Conservation (phyloP, 2,329 filamentous ascomycete genomes). For the Sporothrix protearum region DNA sequence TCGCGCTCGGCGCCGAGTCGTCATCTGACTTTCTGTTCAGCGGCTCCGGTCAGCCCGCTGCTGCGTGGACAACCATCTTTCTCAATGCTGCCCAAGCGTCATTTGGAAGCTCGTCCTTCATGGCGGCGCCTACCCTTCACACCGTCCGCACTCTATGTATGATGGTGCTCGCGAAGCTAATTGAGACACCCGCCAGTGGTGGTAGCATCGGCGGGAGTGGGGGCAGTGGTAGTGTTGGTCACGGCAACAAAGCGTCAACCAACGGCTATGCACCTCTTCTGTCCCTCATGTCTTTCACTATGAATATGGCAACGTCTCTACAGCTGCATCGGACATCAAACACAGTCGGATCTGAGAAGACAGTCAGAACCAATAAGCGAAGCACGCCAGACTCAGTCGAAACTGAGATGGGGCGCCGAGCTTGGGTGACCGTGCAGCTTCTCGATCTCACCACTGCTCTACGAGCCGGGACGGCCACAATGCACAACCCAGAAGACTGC, state of each 20-base stretch:
- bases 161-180: constrained; percentile 30
- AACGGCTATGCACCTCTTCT: constrained; percentile 25
- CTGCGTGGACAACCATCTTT: constrained; percentile 30
- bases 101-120: constrained; percentile 29
- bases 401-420: constrained; percentile 29
- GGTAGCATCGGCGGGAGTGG: constrained; percentile 5
- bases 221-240: neutral
- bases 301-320: constrained; percentile 29
- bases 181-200: constrained; percentile 29
- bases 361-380: neutral
- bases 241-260: neutral
- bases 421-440: constrained; percentile 32
- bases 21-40: constrained; percentile 25
- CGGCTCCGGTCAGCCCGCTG: constrained; percentile 27
- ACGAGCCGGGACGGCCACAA: constrained; percentile 29
- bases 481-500: constrained; percentile 24
- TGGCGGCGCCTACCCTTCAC: constrained; percentile 28
- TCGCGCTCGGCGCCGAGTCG: constrained; percentile 31
- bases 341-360: neutral
- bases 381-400: constrained; percentile 20
- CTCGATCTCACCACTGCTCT: constrained; percentile 33
- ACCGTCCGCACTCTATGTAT: constrained; percentile 32
- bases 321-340: constrained; percentile 29
- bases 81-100: constrained; percentile 31
- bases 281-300: constrained; percentile 30